Conservation (phyloP, 768 basidiomycete genomes). For the Mycena galericulata region DNA sequence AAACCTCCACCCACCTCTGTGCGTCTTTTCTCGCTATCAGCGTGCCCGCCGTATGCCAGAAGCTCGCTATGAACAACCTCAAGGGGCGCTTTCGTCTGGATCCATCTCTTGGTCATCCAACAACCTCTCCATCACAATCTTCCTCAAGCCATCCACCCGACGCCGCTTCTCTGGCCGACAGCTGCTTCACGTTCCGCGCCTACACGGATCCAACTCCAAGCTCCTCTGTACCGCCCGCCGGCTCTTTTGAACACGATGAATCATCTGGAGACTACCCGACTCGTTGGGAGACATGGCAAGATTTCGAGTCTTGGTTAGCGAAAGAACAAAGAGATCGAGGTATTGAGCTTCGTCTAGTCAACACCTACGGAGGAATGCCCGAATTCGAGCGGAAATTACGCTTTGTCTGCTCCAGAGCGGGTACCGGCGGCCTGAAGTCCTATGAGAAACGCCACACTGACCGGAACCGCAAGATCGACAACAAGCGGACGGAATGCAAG, state of each 20-base stretch:
- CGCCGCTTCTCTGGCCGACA: background rate
- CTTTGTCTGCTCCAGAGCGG: background rate
- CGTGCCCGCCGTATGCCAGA: too few species aligned
- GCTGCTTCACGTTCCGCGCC: background rate
- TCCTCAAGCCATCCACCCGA: background rate
- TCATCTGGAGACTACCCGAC: background rate
- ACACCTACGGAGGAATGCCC: background rate
- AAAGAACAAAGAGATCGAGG: background rate
- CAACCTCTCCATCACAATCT: too few species aligned
- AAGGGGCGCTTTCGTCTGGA: too few species aligned
- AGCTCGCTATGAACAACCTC: too few species aligned
- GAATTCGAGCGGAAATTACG: background rate
- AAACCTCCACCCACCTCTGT: too few species aligned
- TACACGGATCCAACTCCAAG: background rate
- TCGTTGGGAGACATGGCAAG: background rate
- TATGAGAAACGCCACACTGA: background rate
- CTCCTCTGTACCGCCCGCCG: background rate
- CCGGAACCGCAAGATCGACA: background rate
- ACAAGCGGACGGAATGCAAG: background rate
- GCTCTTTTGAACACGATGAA: background rate
- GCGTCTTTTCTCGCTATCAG: too few species aligned
- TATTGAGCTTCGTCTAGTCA: constrained; percentile 1
- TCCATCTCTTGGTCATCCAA: too few species aligned
- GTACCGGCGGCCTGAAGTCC: background rate
- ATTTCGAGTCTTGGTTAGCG: background rate